These are phyloP conservation scores for Xanthoparmelia taractica DNA, from an alignment of 495 filamentous ascomycete species.

Conservation along the genomic window DNA sequence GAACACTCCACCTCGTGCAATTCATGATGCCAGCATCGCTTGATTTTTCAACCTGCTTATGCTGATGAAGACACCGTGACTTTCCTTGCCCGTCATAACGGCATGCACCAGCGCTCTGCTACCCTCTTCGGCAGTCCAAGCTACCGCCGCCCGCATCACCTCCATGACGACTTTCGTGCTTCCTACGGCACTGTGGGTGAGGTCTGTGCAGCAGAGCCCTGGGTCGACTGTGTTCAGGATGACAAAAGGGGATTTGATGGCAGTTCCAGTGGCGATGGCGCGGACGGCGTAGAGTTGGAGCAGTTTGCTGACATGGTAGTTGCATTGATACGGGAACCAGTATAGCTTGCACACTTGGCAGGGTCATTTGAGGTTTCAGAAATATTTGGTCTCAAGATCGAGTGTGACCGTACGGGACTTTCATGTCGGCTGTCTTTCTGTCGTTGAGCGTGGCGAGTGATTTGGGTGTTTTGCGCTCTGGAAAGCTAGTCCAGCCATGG, in stretches of 20 bases:
- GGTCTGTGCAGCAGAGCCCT: slow-evolving; percentile 38
- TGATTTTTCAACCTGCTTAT: too few relatives aligned
- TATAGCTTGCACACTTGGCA: too few relatives aligned
- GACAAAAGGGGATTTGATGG: slow-evolving; percentile 27
- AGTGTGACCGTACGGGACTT: slow-evolving; percentile 13
- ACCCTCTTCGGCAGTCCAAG: slow-evolving; percentile 33
- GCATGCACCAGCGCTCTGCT: slow-evolving; percentile 33
- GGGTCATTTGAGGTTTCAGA: too few relatives aligned
- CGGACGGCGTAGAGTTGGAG: slow-evolving; percentile 28
- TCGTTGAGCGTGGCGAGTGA: slow-evolving; percentile 27
- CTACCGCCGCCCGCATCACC: slow-evolving; percentile 28
- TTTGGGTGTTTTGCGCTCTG: slow-evolving; percentile 21
- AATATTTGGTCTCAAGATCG: too few relatives aligned
- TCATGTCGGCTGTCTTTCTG: slow-evolving; percentile 22
- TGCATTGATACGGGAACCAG: too few relatives aligned
- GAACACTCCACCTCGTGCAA: too few relatives aligned
- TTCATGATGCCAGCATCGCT: too few relatives aligned
- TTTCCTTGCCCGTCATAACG: slow-evolving; percentile 26
- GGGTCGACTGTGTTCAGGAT: slow-evolving; percentile 48
- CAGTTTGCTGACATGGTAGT: slow-evolving; percentile 28
- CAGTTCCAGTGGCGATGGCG: slow-evolving; percentile 21
- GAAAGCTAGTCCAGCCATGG: slow-evolving; percentile 25
- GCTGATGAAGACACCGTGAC: slow-evolving; percentile 29
- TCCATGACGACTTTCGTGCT: slow-evolving; percentile 23
- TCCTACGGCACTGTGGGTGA: slow-evolving; percentile 36